Evolutionary conservation across 2,329 filamentous ascomycete species (phyloP), one percentile per base, ranked within the genome.

Genomic region (Reticulascus tulasneorum): DNA sequence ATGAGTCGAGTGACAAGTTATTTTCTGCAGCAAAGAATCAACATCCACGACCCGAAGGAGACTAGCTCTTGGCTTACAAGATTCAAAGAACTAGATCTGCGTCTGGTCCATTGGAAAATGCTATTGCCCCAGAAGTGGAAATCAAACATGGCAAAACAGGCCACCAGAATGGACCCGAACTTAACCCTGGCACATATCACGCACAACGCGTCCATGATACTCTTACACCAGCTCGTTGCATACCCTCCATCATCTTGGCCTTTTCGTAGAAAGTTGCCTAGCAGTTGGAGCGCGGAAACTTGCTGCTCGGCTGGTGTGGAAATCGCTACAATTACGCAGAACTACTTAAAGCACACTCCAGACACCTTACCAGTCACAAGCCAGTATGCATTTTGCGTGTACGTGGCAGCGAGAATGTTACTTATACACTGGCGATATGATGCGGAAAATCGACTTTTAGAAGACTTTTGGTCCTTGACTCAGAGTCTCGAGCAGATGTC

Each of bases 151-250:
- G 49, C 49, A 28, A 42, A 47, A 26, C 45, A 51, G 38, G 42
- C 48, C 38, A 35, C 32, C 22, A 53, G 50, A 7, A 69, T 71
- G 62, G 67, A 71, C 35, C 66, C 67, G 0, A 71, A 71, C 35
- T 50, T 71, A 12, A 69, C 67, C 0, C 46, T 70, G 7, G 66
- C 66, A 1, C 67, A 71, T 37, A 54, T 69, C 13, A 70, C 63
- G 2, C 67, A 70, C 38, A 69, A 70, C 35, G 56, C 66, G 4
- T 64, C 64, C 6, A 67, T 68, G 50, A 65, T 71, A 17, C 54
- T 69, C 3, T 53, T 70, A 3, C 67, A 71, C 39, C 67, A 70
- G 36, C 50, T 52, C 7, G 67, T 71, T 17, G 67, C 66, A 1
- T 69, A 62, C 42, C 64, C 64, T 0, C 51, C 53, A 0, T 21